phyloP scores from a whole-genome alignment of 202 grass and related monocot genomes.

The Bolboschoenoplectus hybrid region DNA sequence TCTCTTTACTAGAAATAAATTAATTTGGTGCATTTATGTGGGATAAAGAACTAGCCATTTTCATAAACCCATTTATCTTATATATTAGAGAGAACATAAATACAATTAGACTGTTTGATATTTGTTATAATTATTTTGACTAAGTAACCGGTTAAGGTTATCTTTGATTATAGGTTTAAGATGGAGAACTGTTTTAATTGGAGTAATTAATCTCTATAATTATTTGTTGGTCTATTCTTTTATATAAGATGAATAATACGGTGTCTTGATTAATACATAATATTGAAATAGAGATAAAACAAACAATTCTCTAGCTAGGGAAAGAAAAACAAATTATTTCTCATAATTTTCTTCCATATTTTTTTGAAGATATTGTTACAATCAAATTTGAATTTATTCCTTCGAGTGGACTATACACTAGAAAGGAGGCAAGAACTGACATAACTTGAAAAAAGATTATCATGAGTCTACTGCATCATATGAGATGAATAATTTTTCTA shows the following conservation, averaged over 20 bases:
- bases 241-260: neutral
- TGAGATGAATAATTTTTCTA: too few relatives aligned
- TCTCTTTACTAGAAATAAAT: neutral
- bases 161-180: neutral
- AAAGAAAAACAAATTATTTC: too few relatives aligned
- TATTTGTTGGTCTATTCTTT: neutral
- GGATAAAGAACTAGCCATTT: neutral
- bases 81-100: neutral
- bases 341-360: too few relatives aligned
- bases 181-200: neutral
- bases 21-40: neutral
- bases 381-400: neutral
- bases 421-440: too few relatives aligned
- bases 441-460: too few relatives aligned
- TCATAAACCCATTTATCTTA: neutral
- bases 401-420: neutral
- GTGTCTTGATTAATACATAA: too few relatives aligned
- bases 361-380: neutral
- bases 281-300: neutral
- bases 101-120: neutral
- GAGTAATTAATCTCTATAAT: neutral
- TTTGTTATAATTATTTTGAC: neutral
- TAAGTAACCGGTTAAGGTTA: neutral
- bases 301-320: neutral
- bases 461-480: too few relatives aligned